Conservation (phyloP, 208 protist species). For the Trypanosoma rangeli region DNA sequence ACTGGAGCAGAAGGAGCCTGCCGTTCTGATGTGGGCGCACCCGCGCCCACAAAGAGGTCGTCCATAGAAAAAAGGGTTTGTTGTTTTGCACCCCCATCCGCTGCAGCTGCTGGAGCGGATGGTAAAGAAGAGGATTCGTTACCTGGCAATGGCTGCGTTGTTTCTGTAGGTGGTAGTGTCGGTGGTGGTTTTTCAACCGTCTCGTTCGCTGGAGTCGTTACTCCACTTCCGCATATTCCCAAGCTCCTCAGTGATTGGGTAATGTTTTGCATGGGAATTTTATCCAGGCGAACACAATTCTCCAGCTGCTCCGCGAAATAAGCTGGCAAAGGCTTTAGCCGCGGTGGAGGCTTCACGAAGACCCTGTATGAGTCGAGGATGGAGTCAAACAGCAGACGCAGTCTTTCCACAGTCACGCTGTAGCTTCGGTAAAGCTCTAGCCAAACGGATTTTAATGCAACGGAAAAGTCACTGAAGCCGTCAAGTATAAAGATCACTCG, state of each 20-base stretch:
- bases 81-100: conserved; percentile 16
- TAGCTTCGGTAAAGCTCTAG: conserved; percentile 41
- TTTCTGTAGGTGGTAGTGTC: neutral
- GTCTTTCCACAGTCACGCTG: conserved; percentile 23
- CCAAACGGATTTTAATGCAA: conserved; percentile 51
- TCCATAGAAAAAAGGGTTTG: conserved; percentile 14
- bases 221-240: conserved; percentile 35
- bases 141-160: neutral
- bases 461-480: conserved; percentile 52
- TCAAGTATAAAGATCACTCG: conserved; percentile 62
- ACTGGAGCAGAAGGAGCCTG: neutral
- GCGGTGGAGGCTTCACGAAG: conserved; percentile 52
- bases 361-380: conserved; percentile 52
- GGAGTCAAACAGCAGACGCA: conserved; percentile 51
- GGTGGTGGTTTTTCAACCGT: neutral
- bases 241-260: conserved; percentile 51
- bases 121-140: neutral
- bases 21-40: neutral
- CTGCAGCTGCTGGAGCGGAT: neutral
- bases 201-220: neutral
- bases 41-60: conserved; percentile 25
- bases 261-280: conserved; percentile 28
- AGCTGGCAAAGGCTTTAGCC: conserved; percentile 50
- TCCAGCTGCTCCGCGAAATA: conserved; percentile 44
- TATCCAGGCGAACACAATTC: conserved; percentile 37